Evolutionary conservation across 768 basidiomycete species (phyloP).

Genomic region (Termitomyces sp.): DNA sequence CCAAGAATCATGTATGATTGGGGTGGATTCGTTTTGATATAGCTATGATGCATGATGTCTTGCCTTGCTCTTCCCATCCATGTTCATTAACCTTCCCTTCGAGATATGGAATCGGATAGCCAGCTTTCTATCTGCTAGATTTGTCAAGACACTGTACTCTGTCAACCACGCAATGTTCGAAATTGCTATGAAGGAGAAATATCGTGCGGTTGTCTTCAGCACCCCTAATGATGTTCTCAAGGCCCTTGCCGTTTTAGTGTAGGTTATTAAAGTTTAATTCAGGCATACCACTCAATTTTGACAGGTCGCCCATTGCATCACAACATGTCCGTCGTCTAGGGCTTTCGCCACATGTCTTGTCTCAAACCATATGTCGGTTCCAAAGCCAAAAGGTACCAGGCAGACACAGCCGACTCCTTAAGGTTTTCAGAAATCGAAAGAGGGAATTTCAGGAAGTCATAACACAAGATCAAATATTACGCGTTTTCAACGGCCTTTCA

Average conservation of each 20-base stretch:
- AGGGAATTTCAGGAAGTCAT: not conserved
- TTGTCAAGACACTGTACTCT: conserved; percentile 4
- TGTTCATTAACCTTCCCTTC: conserved; percentile 2
- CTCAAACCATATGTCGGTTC: not conserved
- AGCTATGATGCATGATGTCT: not conserved
- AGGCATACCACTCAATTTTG: not conserved
- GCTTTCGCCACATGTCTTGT: conserved; percentile 5
- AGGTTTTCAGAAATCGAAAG: not conserved
- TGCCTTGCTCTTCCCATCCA: not conserved
- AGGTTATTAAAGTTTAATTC: not conserved
- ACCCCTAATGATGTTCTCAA: not conserved
- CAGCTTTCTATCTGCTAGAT: not conserved
- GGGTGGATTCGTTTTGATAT: conserved; percentile 11
- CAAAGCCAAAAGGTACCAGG: not conserved
- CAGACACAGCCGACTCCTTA: not conserved
- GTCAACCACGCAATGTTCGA: conserved; percentile 13
- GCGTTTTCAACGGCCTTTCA: not conserved
- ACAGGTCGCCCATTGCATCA: not conserved
- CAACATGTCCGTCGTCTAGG: conserved; percentile 1
- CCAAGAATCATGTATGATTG: not conserved
- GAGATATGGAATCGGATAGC: conserved; percentile 9
- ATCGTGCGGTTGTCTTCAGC: conserved; percentile 6
- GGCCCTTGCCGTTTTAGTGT: not conserved
- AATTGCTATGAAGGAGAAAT: conserved; percentile 21
- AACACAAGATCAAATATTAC: not conserved